phyloP scores from a whole-genome alignment of 2,329 filamentous ascomycete species.

The Chrysoporthe cubensis region DNA sequence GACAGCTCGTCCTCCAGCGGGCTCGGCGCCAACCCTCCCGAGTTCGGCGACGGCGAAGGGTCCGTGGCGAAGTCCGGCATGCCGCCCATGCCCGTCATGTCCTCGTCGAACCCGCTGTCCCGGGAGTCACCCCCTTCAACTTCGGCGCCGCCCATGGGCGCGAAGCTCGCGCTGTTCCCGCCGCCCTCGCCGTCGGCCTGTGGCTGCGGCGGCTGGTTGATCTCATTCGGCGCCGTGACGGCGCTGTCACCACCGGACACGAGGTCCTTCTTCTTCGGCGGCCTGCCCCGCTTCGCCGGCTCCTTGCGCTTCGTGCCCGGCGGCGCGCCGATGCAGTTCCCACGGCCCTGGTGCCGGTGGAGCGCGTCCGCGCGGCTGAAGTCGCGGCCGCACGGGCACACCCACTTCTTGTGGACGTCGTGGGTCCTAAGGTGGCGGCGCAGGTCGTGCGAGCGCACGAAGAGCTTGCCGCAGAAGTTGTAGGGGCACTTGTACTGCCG shows the following conservation, averaged over 20 bases:
- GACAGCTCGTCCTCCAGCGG: constrained; percentile 27
- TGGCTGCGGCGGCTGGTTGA: constrained; percentile 25
- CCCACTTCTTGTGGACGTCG: constrained; percentile 92
- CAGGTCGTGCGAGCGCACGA: constrained; percentile 94
- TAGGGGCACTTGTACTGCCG: constrained; percentile 92
- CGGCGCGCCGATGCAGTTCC: constrained; percentile 95
- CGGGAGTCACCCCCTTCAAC: constrained; percentile 4
- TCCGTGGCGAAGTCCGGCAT: constrained; percentile 27
- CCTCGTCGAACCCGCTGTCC: constrained; percentile 20
- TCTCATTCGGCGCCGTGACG: constrained; percentile 15
- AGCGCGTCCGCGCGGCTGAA: constrained; percentile 96
- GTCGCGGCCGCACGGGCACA: constrained; percentile 90
- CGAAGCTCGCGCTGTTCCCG: constrained; percentile 22
- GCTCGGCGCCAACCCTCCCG: constrained; percentile 25
- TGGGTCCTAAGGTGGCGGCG: constrained; percentile 98
- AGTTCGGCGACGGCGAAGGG: constrained; percentile 26
- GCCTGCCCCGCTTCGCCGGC: constrained; percentile 63
- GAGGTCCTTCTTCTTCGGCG: constrained; percentile 55
- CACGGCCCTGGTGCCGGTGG: constrained; percentile 89
- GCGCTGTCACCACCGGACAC: constrained; percentile 1
- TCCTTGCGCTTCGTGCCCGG: constrained; percentile 71
- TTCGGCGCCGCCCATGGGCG: constrained; percentile 19
- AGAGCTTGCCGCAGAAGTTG: constrained; percentile 79
- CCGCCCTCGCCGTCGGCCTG: constrained; percentile 13
- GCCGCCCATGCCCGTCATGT: constrained; percentile 19